Evolutionary conservation across 768 basidiomycete species (phyloP), one percentile per base, ranked within the genome.

Genomic region (Wakefieldia striispora): DNA sequence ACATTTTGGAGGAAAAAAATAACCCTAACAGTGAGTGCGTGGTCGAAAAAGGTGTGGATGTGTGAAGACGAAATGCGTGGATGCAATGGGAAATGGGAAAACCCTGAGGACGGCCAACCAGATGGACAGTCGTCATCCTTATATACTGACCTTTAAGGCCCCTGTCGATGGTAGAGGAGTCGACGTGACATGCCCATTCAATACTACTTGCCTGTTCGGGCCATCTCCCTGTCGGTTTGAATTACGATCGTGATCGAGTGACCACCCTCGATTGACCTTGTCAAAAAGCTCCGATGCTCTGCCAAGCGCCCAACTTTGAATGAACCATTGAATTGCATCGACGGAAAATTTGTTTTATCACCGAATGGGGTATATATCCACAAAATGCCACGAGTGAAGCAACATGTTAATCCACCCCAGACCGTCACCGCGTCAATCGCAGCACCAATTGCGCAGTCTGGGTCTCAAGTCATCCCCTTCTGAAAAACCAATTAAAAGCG

Each of bases 161-260:
- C 61, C 62, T 61, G 45, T 48, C 16, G n/a, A 42, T 7, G 10
- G 16, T 40, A 33, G 39, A 50, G 35, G 45, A 27, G 40, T 44
- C 36, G 39, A 50, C 37, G 45, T 48, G 41, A 53, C 46, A 1
- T 29, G 8, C 29, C 40, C n/a, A 50, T 40, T 31, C 45, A 48
- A 48, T 40, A 40, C 29, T 40, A 19, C 40, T 53, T 54, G 36
- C 51, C 45, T 46, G 24, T 53, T 51, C 33, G 21, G 31, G 44
- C 23, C 27, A 9, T 2, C 21, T 8, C 37, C 39, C 35, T 6
- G 36, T 6, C 31, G 19, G 26, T 42, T 40, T 47, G 37, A 43
- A 34, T 36, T 35, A 13, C 43, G 31, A 11, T 16, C 12, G 3
- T 0, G 61, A 61, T 59, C 58, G 57, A 46, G 61, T 56, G 58